phyloP scores from a whole-genome alignment of 257 asterid genomes.

The Paraleonurus japonicus region DNA sequence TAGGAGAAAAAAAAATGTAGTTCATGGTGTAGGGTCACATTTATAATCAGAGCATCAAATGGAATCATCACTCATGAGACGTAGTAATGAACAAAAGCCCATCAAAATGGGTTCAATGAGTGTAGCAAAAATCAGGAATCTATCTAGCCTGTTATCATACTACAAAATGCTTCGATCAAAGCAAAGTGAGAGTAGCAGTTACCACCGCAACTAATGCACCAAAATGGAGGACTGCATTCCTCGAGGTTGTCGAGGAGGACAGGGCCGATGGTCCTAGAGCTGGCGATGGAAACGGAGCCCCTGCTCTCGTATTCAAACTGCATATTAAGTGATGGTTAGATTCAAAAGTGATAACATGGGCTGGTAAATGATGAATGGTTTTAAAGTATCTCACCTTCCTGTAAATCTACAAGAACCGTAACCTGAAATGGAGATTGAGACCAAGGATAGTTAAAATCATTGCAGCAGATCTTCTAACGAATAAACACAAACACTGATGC shows the following conservation, averaged over 20 bases:
- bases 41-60: background rate
- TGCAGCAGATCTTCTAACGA: background rate
- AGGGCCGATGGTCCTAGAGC: slow-evolving; percentile 59
- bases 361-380: background rate
- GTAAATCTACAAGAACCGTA: slow-evolving; percentile 72
- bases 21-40: background rate
- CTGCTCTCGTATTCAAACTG: slow-evolving; percentile 51
- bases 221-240: slow-evolving; percentile 17
- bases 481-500: background rate
- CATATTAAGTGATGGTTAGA: background rate
- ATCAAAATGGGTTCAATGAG: slow-evolving; percentile 8
- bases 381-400: slow-evolving; percentile 59
- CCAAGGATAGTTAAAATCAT: slow-evolving; percentile 3
- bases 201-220: slow-evolving; percentile 31
- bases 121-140: background rate
- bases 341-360: background rate
- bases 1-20: background rate
- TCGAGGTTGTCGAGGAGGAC: slow-evolving; percentile 30
- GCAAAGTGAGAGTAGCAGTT: slow-evolving; percentile 26
- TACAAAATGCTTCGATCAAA: slow-evolving; percentile 31
- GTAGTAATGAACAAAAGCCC: background rate
- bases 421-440: slow-evolving; percentile 47
- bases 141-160: background rate
- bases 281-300: slow-evolving; percentile 45
- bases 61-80: background rate